These are phyloP conservation scores for Lipomyces kockii DNA, from an alignment of 805 yeast genomes.

Conservation along the genomic window DNA sequence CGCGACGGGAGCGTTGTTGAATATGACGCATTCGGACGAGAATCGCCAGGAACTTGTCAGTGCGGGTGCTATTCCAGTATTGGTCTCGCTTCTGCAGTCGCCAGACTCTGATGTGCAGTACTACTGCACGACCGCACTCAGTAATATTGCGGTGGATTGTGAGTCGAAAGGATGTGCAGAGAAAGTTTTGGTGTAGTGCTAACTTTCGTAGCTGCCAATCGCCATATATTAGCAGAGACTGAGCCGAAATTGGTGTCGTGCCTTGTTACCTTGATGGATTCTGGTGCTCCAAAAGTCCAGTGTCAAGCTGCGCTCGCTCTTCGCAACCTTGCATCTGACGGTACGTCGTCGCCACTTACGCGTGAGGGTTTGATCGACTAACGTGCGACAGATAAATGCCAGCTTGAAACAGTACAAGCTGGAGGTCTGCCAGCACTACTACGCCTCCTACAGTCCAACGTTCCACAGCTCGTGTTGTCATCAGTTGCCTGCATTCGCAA, in stretches of 20 bases:
- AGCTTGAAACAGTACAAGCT: conserved; percentile 91
- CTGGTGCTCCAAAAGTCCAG: conserved; percentile 91
- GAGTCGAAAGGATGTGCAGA: neutral
- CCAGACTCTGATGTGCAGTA: conserved; percentile 97
- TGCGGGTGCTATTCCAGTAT: conserved; percentile 97
- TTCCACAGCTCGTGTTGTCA: conserved; percentile 82
- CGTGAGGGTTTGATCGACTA: neutral
- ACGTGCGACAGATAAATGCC: conserved; percentile 64
- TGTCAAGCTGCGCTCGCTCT: conserved; percentile 98
- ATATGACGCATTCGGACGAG: conserved; percentile 97
- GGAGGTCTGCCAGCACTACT: conserved; percentile 95
- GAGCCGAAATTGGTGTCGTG: conserved; percentile 91
- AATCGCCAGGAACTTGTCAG: conserved; percentile 95
- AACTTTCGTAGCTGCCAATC: conserved; percentile 60
- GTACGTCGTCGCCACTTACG: conserved; percentile 1
- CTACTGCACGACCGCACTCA: conserved; percentile 95
- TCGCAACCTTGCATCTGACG: conserved; percentile 94
- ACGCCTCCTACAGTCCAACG: conserved; percentile 86
- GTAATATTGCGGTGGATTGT: conserved; percentile 92
- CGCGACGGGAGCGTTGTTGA: conserved; percentile 96
- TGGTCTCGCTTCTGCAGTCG: conserved; percentile 82
- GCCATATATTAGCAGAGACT: conserved; percentile 84
- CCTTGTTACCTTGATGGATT: conserved; percentile 88
- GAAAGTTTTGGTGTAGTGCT: neutral
- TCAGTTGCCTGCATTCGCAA: conserved; percentile 98